Base-by-base conservation (phyloP, 352 stramenopile genomes). In the Globisporangium barbulae region DNA sequence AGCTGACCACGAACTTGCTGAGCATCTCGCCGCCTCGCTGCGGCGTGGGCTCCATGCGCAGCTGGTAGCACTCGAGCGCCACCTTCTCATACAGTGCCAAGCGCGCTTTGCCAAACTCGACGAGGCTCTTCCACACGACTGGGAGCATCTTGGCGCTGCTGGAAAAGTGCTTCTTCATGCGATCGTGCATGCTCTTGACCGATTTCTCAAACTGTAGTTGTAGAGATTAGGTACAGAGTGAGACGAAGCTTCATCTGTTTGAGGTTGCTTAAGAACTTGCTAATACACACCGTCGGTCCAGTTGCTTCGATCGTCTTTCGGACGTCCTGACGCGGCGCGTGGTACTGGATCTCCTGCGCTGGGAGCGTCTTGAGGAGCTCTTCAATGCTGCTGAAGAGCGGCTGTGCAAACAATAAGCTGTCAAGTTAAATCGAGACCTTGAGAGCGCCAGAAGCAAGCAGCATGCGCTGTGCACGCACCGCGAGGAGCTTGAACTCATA, bases 101-200 rank as follows among this genome's bases (percentile, higher is more conserved):
- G 9, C 72, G 71, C 7, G 59, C 64, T 10, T 57, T 69, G 2
- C 56, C 80, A 49, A 76, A 89, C 50, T 79, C 69, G 17, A 83
- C 54, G 1, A 90, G 59, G n/a, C 81, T 64, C 25, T 74, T 77
- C 83, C 81, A 91, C 10, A 85, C 70, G 5, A 59, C 71, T 21
- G 83, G 76, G 7, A 91, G 52, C 31, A 79, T 78, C 55, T 85
- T 87, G 8, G 71, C 35, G 15, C 80, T 86, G 10, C 66, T 64
- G 1, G 69, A 67, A 19, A 90, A 87, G 61, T 91, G 80, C 31
- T 91, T 91, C 53, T 91, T 91, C 72, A 91, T 78, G 21, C 83
- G 79, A 13, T 85, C 76, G 57, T 87, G 81, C 77, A 91, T 89
- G 52, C 58, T 69, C 21, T 84, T 79, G 58, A 79, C 78, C 8